A percentile compares a stretch with the other conserved stretches of the same genome.
These are phyloP conservation scores for Leptographium lundbergii DNA, from an alignment of 2,329 filamentous ascomycete species.

Conservation along the genomic window DNA sequence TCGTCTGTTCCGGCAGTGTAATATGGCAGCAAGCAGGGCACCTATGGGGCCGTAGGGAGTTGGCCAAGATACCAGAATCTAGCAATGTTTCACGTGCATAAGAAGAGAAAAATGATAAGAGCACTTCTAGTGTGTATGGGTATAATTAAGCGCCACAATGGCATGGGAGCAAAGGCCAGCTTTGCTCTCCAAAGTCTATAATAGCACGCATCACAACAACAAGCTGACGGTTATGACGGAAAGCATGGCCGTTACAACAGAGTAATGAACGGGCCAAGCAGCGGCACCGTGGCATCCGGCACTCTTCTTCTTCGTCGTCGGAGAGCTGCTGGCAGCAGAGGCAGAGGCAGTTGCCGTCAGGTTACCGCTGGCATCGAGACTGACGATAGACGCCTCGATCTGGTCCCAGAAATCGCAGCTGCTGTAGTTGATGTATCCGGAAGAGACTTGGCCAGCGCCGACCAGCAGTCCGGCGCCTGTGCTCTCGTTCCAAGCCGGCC, in stretches of 20 bases:
- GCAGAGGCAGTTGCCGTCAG: not conserved
- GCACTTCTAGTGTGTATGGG: no score
- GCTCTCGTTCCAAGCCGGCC: not conserved
- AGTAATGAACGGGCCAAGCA: not conserved
- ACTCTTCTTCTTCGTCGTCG: not conserved
- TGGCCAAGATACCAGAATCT: not conserved
- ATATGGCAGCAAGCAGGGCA: constrained; percentile 49
- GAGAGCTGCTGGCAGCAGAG: not conserved
- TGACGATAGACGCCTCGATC: not conserved
- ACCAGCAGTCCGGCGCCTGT: not conserved
- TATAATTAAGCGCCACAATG: no score
- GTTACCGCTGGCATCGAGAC: not conserved
- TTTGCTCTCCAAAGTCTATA: not conserved
- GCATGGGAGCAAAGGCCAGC: no score
- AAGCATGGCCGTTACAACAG: not conserved
- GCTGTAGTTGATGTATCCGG: not conserved
- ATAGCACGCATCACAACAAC: not conserved
- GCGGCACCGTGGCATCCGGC: not conserved
- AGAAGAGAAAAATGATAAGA: no score
- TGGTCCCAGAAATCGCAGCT: not conserved
- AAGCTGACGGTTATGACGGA: not conserved
- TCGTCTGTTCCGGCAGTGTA: constrained; percentile 65
- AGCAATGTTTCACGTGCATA: no score
- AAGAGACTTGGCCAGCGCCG: not conserved
- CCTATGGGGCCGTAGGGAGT: constrained; percentile 6